Percentiles rank a stretch among this genome's conserved stretches.
These are phyloP conservation scores for Amanita jacksonii DNA, from an alignment of 768 basidiomycete species.

Conservation along the genomic window DNA sequence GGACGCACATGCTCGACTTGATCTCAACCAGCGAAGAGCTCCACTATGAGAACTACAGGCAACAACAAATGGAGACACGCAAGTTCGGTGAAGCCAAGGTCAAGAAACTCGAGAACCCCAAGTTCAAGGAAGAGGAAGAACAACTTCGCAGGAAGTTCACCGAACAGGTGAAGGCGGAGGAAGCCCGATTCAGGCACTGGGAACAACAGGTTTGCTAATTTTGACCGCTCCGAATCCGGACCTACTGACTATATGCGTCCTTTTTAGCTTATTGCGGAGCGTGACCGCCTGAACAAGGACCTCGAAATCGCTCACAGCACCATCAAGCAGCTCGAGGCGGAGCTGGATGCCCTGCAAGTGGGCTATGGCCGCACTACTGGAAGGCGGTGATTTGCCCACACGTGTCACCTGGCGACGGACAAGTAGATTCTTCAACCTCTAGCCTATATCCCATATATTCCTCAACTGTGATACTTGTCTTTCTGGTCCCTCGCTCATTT, in stretches of 20 bases:
- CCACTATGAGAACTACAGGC: constrained; percentile 97
- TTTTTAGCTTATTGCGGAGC: constrained; percentile 87
- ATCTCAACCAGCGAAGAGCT: constrained; percentile 92
- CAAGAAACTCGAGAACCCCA: constrained; percentile 98
- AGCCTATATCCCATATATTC: constrained; percentile 6
- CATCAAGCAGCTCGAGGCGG: constrained; percentile 85
- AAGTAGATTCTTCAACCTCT: background rate
- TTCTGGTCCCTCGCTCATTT: background rate
- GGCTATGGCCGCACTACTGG: constrained; percentile 71
- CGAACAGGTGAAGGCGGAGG: constrained; percentile 99
- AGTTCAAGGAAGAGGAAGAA: constrained; percentile 99
- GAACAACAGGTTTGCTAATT: constrained; percentile 79
- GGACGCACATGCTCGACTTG: constrained; percentile 97
- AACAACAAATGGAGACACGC: constrained; percentile 99
- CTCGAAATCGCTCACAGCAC: constrained; percentile 86
- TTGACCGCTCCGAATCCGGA: constrained; percentile 7
- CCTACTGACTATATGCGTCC: constrained; percentile 11
- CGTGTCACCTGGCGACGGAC: background rate
- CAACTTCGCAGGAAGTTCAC: constrained; percentile 94
- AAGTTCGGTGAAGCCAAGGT: constrained; percentile 98
- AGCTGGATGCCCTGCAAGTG: constrained; percentile 83
- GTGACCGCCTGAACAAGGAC: constrained; percentile 98
- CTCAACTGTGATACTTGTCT: background rate
- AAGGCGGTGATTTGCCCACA: constrained; percentile 37
- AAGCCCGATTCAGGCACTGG: constrained; percentile 97